phyloP scores from a whole-genome alignment of 768 basidiomycete genomes.

The Podaxis mareebaensis region DNA sequence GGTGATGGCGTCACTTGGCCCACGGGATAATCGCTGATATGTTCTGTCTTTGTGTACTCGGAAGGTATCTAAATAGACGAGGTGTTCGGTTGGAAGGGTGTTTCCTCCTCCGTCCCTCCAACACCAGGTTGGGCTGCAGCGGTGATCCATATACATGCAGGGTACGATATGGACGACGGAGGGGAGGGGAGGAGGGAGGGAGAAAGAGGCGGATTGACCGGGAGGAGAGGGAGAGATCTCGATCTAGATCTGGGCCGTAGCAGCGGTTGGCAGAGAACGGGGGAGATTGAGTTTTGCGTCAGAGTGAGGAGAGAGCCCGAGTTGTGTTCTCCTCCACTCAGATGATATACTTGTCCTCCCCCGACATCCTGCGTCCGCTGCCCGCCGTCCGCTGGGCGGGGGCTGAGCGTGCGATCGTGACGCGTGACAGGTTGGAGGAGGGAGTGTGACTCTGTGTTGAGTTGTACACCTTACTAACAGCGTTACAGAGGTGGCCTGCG shows the following conservation, averaged over 20 bases:
- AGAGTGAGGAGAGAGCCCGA: slow-evolving; percentile 8
- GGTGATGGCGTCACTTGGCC: slow-evolving; percentile 18
- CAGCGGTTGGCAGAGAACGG: slow-evolving; percentile 17
- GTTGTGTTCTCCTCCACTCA: slow-evolving; percentile 3
- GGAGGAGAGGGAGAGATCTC: slow-evolving; percentile 10
- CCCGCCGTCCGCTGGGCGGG: slow-evolving; percentile 16
- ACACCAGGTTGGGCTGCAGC: neutral
- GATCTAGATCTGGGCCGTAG: slow-evolving; percentile 19
- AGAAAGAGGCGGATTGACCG: neutral
- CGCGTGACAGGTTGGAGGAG: slow-evolving; percentile 12
- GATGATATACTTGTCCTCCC: neutral
- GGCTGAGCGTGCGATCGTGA: slow-evolving; percentile 18
- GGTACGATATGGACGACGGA: neutral
- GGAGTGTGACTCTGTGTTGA: slow-evolving; percentile 13
- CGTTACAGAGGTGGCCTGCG: slow-evolving; percentile 18
- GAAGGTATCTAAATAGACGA: slow-evolving; percentile 15
- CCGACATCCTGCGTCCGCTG: neutral
- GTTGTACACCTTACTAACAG: slow-evolving; percentile 18
- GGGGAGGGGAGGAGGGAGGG: neutral
- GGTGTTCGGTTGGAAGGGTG: neutral
- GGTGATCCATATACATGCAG: neutral
- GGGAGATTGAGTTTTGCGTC: slow-evolving; percentile 15
- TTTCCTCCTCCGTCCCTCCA: slow-evolving; percentile 2
- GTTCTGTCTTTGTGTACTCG: slow-evolving; percentile 13
- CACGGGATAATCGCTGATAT: slow-evolving; percentile 18